phyloP scores from a whole-genome alignment of 108 stramenopile genomes.

The Skeletonema grethae region DNA sequence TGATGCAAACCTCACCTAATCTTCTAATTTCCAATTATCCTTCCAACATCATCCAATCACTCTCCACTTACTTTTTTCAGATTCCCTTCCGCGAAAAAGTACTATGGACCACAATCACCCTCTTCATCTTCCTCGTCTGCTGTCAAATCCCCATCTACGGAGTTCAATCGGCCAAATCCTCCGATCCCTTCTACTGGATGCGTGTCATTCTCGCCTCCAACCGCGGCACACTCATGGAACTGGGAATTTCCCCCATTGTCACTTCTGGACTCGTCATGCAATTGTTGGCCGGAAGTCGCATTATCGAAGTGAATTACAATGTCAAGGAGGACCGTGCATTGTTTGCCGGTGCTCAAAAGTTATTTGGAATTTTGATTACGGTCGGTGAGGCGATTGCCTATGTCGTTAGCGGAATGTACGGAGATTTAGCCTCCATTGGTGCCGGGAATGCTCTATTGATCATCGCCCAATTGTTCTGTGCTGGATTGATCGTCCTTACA shows the following conservation, averaged over 20 bases:
- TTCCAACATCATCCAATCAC: too few relatives aligned
- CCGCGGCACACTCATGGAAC: conserved; percentile 99
- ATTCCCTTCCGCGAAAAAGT: conserved; percentile 98
- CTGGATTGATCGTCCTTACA: conserved; percentile 97
- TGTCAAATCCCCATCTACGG: conserved; percentile 99
- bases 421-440: conserved; percentile 93
- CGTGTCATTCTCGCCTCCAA: conserved; percentile 99
- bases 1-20: neutral
- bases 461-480: conserved; percentile 97
- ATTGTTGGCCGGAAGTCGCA: conserved; percentile 92
- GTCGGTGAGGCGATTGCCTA: conserved; percentile 99
- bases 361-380: conserved; percentile 99
- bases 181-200: conserved; percentile 99
- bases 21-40: neutral
- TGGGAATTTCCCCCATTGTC: conserved; percentile 98
- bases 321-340: conserved; percentile 98
- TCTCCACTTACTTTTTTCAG: conserved; percentile 18
- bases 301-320: conserved; percentile 98
- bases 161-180: conserved; percentile 95
- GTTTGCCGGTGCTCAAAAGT: conserved; percentile 98
- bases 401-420: conserved; percentile 99
- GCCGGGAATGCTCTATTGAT: conserved; percentile 98
- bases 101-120: conserved; percentile 98
- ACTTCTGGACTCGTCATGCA: conserved; percentile 96
- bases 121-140: conserved; percentile 99